Evolutionary conservation across 805 yeast species (phyloP).

Genomic region (Yamadazyma phyllophila): DNA sequence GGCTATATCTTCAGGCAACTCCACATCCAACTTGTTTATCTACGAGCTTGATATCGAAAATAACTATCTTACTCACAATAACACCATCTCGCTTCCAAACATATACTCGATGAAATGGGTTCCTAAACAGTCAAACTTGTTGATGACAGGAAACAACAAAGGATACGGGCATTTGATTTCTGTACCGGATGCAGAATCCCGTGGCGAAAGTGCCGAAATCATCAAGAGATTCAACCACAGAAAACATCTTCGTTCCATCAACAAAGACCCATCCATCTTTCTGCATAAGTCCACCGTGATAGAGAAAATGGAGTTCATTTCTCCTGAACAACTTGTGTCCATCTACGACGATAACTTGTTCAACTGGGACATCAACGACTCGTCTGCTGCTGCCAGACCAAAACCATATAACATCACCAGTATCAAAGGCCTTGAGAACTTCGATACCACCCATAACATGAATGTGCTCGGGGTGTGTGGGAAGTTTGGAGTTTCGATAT

Average conservation of each 20-base stretch:
- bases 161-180: conserved; percentile 74
- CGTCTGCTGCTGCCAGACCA: conserved; percentile 26
- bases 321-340: conserved; percentile 50
- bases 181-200: conserved; percentile 49
- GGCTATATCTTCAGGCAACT: conserved; percentile 53
- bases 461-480: conserved; percentile 66
- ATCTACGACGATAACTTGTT: conserved; percentile 68
- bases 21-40: conserved; percentile 47
- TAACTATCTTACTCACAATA: conserved; percentile 51
- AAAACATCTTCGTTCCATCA: conserved; percentile 49
- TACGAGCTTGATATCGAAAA: conserved; percentile 43
- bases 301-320: conserved; percentile 25
- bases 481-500: conserved; percentile 68
- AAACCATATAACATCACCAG: conserved; percentile 55
- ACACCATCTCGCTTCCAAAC: conserved; percentile 57
- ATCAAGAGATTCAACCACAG: conserved; percentile 76
- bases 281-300: conserved; percentile 24
- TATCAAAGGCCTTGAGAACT: conserved; percentile 47
- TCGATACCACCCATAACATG: conserved; percentile 50
- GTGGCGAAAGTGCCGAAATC: conserved; percentile 61
- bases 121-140: conserved; percentile 35
- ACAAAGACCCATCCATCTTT: conserved; percentile 21
- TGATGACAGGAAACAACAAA: conserved; percentile 72
- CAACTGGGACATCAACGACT: conserved; percentile 67
- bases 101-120: conserved; percentile 56